Base-by-base conservation (phyloP, 192 early-diverging fungal species). In the Oehlia diaphana region DNA sequence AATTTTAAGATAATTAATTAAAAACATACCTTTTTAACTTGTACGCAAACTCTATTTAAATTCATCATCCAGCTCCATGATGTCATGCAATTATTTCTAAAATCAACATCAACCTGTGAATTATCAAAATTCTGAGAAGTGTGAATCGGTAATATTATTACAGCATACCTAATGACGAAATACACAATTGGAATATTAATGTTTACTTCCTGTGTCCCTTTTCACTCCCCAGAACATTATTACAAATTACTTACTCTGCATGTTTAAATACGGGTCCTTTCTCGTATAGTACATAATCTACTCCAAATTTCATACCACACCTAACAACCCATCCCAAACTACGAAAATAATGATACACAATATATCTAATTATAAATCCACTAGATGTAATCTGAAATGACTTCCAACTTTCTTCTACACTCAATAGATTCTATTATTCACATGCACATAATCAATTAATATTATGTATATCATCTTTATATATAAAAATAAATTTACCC, bases 271-370 rank as follows among this genome's bases (percentile, higher is more conserved):
- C 81, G 12, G 90, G 83, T 1, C 92, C 92, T 72, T 83, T 82
- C 47, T 84, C 78, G 80, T 93, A 93, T 10, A 93, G 66, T 4
- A 92, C 83, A 81, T 90, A 96, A 79, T 96, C 93, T 2, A 92
- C 84, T 8, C 94, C 95, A 83, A 94, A 97, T 82, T 97, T 97
- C 50, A 94, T 74, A 3, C 96, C 96, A 76, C 89, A 87, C 81
- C 90, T 90, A 4, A 94, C 94, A 10, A 95, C 90, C 96, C 96
- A 97, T 2, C 94, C 94, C 14, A 86, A 87, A 39, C 91, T 90
- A 9, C 94, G 87, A 81, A 93, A 97, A 82, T 95, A 89, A 74
- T 93, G 94, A 82, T 96, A 97, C 0, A 89, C 95, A 2, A 90
- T 91, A 82, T 96, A 96, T 42, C 85, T 82, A 2, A 91, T 80